Evolutionary conservation across 2,329 filamentous ascomycete species (phyloP), one percentile per base, ranked within the genome.

Genomic region (Tolypocladium nubicola): DNA sequence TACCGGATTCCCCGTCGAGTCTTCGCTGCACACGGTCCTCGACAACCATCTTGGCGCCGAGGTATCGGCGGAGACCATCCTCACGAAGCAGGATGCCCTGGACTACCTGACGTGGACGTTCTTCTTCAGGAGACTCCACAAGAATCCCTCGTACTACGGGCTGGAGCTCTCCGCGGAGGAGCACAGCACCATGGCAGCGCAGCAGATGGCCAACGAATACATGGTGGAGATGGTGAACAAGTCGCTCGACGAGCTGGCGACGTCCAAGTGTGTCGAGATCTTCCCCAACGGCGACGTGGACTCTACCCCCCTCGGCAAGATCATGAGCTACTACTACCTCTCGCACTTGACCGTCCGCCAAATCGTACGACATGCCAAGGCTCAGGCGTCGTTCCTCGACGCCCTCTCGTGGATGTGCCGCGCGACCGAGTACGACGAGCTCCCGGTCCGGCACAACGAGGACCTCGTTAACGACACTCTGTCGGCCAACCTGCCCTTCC

Each of bases 91-190:
- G 73, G 94, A 99, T 73, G 94, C 94, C 1, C 81, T 99, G 4
- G 95, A 99, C 72, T 99, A 99, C 68, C 76, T 99, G 56, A 99
- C 94, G 0, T 99, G 95, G 94, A 99, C 95, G 1, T 99, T 99
- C 77, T 99, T 99, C 82, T 99, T 99, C 81, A 85, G 95, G 3
- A 82, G 94, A 13, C 76, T 99, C 43, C 94, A 99, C 77, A 99
- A 99, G 78, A 99, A 99, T 65, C 94, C 94, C 1, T 96, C 92
- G 0, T 99, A 96, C 75, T 99, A 99, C 65, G 95, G 95, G 0
- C 84, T 99, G 0, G 89, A 97, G 68, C 94, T 99, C 50, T 90
- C 89, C 0, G 87, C 89, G 0, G 92, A 97, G 65, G 91, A 97
- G 65, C 91, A 97, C 73, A 95, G 91, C 69, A 92, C 87, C 10